phyloP scores from a whole-genome alignment of 2,329 filamentous ascomycete species.

The Geosmithia morbida region DNA sequence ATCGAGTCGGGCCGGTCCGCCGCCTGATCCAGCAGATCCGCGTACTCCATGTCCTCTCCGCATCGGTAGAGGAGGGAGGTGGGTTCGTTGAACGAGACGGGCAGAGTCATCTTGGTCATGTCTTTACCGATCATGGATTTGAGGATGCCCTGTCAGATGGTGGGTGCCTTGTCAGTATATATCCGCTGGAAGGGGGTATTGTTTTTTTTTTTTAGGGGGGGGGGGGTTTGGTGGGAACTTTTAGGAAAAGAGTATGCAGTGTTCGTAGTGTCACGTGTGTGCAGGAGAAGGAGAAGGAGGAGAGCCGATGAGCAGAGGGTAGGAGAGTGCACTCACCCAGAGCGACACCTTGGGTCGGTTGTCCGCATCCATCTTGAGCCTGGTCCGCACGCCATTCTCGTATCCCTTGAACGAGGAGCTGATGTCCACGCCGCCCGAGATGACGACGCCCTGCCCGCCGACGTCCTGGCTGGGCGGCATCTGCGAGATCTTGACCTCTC shows the following conservation, averaged over 20 bases:
- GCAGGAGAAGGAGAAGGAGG: background rate
- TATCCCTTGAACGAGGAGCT: constrained; percentile 75
- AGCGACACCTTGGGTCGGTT: constrained; percentile 87
- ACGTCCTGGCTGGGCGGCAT: constrained; percentile 26
- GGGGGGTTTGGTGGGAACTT: too few relatives aligned
- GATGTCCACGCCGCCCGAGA: constrained; percentile 44
- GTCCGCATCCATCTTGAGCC: constrained; percentile 80
- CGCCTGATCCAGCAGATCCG: constrained; percentile 78
- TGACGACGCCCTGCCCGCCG: constrained; percentile 29
- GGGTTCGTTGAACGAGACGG: constrained; percentile 96
- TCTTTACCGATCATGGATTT: constrained; percentile 99
- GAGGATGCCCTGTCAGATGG: constrained; percentile 58
- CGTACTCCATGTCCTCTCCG: constrained; percentile 96
- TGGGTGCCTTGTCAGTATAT: too few relatives aligned
- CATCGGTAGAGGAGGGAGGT: constrained; percentile 91
- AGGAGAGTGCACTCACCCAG: constrained; percentile 52
- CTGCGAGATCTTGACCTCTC: constrained; percentile 63
- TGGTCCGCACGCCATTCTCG: constrained; percentile 70
- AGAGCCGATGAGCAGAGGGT: background rate
- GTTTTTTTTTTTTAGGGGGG: too few relatives aligned
- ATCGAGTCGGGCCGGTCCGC: constrained; percentile 75
- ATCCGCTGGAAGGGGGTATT: too few relatives aligned
- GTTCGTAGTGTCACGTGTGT: too few relatives aligned
- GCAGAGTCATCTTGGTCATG: constrained; percentile 99
- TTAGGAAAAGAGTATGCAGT: too few relatives aligned